Conservation (phyloP, 169 alveolate species). For the Plasmodium billcollinsi region DNA sequence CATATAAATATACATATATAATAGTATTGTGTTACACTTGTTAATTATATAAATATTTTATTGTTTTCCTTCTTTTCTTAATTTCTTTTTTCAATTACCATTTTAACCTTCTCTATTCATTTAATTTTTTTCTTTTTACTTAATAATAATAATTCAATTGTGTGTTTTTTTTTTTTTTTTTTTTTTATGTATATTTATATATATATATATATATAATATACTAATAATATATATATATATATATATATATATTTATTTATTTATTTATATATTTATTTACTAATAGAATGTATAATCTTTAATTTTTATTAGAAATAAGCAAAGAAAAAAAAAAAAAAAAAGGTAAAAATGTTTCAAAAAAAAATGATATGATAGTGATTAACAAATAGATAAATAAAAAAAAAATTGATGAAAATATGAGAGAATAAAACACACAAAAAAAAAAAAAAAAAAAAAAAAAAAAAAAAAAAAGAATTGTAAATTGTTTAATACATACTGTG, state of each 20-base stretch:
- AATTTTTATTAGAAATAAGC: constrained; percentile 19
- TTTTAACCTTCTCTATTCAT: constrained; percentile 38
- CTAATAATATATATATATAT: too few relatives aligned
- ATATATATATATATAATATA: too few relatives aligned
- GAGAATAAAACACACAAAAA: too few relatives aligned
- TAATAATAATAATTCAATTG: constrained; percentile 36
- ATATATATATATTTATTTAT: background rate
- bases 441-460: too few relatives aligned
- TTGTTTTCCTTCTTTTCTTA: constrained; percentile 14
- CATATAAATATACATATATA: background rate
- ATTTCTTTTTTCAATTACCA: constrained; percentile 29
- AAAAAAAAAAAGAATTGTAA: too few relatives aligned
- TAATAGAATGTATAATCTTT: constrained; percentile 31
- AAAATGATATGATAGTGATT: background rate
- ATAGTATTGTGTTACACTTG: constrained; percentile 14
- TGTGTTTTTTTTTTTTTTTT: constrained; percentile 8
- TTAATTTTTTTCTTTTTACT: constrained; percentile 14
- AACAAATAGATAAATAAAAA: background rate
- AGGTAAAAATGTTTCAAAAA: constrained; percentile 14
- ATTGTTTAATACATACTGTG: too few relatives aligned
- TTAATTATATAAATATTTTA: constrained; percentile 12
- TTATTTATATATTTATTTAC: constrained; percentile 14
- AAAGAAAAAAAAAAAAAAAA: constrained; percentile 22
- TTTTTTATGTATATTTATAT: too few relatives aligned
- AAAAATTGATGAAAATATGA: constrained; percentile 20